These are phyloP conservation scores for Lachancea mirantina DNA, from an alignment of 805 yeast genomes.

Conservation along the genomic window DNA sequence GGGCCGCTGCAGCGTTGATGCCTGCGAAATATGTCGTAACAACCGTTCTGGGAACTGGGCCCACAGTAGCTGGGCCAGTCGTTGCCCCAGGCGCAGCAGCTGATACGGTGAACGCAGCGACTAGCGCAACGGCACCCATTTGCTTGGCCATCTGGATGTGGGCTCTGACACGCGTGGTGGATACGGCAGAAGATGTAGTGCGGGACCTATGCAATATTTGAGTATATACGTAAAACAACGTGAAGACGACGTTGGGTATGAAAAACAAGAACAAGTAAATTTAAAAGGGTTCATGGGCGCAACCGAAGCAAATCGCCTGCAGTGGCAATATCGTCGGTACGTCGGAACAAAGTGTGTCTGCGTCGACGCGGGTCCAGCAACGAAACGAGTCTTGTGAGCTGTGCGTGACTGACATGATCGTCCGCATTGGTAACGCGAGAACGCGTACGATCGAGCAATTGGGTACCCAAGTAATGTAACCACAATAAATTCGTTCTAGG, in stretches of 20 bases:
- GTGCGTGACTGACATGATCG: constrained; percentile 4
- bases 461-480: constrained; percentile 55
- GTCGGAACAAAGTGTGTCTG: constrained; percentile 4
- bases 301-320: constrained; percentile 7
- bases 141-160: constrained; percentile 32
- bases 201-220: constrained; percentile 3
- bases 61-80: constrained; percentile 2
- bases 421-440: too few relatives aligned
- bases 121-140: constrained; percentile 20
- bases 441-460: constrained; percentile 19
- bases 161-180: constrained; percentile 27
- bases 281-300: background rate
- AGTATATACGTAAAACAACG: background rate
- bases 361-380: constrained; percentile 7
- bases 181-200: constrained; percentile 24
- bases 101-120: too few relatives aligned
- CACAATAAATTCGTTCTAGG: constrained; percentile 51
- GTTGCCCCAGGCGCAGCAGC: too few relatives aligned
- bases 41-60: constrained; percentile 1
- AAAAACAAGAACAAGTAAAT: background rate
- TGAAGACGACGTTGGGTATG: background rate
- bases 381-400: constrained; percentile 3
- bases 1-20: constrained; percentile 22
- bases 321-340: constrained; percentile 5
- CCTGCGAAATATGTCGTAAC: constrained; percentile 20